Percentiles rank a stretch among this genome's conserved stretches.
Conservation (phyloP, 2,329 filamentous ascomycete species). For the Alternaria gaisen region DNA sequence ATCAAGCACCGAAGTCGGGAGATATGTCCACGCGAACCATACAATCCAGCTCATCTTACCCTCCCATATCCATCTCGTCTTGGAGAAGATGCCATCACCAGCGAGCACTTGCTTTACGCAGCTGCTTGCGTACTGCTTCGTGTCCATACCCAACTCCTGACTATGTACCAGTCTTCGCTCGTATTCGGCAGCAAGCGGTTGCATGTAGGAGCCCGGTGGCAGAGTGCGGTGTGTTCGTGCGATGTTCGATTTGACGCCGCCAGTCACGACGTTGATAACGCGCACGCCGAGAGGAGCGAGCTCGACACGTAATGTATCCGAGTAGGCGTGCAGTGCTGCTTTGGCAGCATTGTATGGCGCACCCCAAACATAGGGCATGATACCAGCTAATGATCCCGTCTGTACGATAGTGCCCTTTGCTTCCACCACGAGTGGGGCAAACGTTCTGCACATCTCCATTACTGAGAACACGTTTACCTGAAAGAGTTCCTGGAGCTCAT, state of each 20-base stretch:
- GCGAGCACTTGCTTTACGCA: constrained; percentile 64
- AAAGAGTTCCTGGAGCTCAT: constrained; percentile 44
- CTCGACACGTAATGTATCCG: constrained; percentile 66
- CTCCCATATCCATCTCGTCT: constrained; percentile 64
- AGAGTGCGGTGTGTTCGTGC: constrained; percentile 61
- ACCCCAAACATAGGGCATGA: constrained; percentile 49
- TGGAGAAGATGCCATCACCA: constrained; percentile 40
- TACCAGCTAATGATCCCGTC: constrained; percentile 56
- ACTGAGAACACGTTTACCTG: constrained; percentile 64
- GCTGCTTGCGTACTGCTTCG: constrained; percentile 62
- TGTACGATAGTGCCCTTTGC: constrained; percentile 57
- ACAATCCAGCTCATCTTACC: constrained; percentile 60
- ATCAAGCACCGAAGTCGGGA: constrained; percentile 56
- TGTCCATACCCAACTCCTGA: constrained; percentile 62
- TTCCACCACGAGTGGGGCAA: constrained; percentile 62
- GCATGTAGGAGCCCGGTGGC: constrained; percentile 59
- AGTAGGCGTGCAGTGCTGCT: constrained; percentile 67
- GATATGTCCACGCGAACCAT: constrained; percentile 59
- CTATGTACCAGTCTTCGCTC: constrained; percentile 61
- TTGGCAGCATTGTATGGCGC: constrained; percentile 66
- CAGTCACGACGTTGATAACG: constrained; percentile 63
- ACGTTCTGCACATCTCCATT: constrained; percentile 66
- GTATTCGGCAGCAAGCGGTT: constrained; percentile 63
- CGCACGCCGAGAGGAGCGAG: constrained; percentile 61
- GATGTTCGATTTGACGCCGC: constrained; percentile 68